These are phyloP conservation scores for Tylopilus sp. DNA, from an alignment of 1,284 basidiomycete species.

Conservation along the genomic window DNA sequence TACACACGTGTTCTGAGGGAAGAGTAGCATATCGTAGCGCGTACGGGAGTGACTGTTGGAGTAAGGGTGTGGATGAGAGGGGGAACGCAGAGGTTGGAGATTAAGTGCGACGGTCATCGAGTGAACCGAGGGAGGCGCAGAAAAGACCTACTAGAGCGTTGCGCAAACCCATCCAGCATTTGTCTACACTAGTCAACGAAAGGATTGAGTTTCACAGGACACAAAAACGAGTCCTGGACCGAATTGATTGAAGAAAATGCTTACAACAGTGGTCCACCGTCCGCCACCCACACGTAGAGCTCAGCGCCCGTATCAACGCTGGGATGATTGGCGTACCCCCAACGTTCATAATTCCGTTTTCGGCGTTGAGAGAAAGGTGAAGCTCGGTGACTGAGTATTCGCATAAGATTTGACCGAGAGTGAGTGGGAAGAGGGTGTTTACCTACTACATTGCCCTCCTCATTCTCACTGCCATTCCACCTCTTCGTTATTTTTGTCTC, in stretches of 20 bases:
- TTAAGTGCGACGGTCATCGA: conserved; percentile 79
- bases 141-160: conserved; percentile 94
- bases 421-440: conserved; percentile 87
- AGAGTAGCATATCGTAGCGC: conserved; percentile 80
- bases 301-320: conserved; percentile 90
- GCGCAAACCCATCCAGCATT: conserved; percentile 87
- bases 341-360: conserved; percentile 92
- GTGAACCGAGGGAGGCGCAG: conserved; percentile 89
- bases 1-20: conserved; percentile 91
- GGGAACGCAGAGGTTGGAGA: conserved; percentile 67
- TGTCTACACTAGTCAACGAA: conserved; percentile 63
- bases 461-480: no score
- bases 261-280: conserved; percentile 63
- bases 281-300: conserved; percentile 90
- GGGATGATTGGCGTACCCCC: conserved; percentile 83
- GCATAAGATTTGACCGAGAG: conserved; percentile 87
- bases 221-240: background rate
- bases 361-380: conserved; percentile 89
- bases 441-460: no score
- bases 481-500: no score
- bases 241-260: conserved; percentile 31
- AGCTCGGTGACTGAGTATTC: conserved; percentile 89
- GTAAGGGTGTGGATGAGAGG: conserved; percentile 22
- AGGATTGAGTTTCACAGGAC: background rate
- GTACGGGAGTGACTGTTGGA: conserved; percentile 39